phyloP scores from a whole-genome alignment of 1,284 basidiomycete species.

The Moniliophthora roreri region DNA sequence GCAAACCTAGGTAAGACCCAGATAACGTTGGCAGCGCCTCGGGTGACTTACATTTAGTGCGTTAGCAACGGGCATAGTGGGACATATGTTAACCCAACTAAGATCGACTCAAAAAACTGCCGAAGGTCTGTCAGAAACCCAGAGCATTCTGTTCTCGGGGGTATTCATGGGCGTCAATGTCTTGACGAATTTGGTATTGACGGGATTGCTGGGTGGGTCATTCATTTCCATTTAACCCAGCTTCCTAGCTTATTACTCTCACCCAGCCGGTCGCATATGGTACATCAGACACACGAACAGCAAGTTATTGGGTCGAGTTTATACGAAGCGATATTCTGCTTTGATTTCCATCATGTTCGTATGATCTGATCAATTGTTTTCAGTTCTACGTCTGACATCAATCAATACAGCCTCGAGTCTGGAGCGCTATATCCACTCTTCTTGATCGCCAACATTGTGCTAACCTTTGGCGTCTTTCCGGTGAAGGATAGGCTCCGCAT shows the following conservation, averaged over 20 bases:
- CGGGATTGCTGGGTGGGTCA: background rate
- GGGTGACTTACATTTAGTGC: background rate
- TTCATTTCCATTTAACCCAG: background rate
- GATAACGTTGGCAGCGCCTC: background rate
- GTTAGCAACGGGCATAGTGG: background rate
- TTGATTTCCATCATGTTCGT: conserved; percentile 1
- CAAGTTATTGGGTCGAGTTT: background rate
- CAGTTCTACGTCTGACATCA: background rate
- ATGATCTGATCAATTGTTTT: background rate
- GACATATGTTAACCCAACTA: background rate
- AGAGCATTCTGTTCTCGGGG: background rate
- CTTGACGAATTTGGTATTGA: background rate
- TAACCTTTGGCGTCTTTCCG: background rate
- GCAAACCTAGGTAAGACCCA: background rate
- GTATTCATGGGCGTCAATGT: conserved; percentile 3
- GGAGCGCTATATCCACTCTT: background rate
- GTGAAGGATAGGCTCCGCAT: background rate
- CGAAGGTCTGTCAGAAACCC: background rate
- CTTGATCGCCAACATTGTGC: background rate
- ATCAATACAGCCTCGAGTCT: background rate
- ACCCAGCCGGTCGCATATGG: background rate
- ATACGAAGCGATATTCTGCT: background rate
- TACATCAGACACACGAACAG: background rate
- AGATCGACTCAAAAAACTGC: background rate
- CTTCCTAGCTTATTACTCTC: too few species aligned